These are phyloP conservation scores for Poa pratensis DNA, from an alignment of 176 grass and related monocot genomes.

Conservation along the genomic window DNA sequence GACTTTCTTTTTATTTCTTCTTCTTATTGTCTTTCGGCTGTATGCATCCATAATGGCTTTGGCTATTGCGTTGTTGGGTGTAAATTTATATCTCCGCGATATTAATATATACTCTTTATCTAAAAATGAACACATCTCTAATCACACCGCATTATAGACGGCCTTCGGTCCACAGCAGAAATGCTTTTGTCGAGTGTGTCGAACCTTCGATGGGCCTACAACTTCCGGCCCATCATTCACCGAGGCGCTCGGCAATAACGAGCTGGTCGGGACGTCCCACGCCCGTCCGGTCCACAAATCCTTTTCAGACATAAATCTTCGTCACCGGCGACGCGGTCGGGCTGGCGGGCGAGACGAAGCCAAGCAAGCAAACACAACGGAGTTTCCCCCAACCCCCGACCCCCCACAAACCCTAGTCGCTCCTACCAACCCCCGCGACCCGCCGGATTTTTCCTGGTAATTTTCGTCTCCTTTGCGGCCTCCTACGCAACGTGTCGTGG, in stretches of 20 bases:
- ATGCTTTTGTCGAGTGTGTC: too few species aligned
- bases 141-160: too few species aligned
- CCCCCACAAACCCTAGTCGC: slow-evolving; percentile 42
- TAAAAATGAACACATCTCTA: too few species aligned
- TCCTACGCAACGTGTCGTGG: not conserved
- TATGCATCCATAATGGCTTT: too few species aligned
- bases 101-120: too few species aligned
- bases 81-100: too few species aligned
- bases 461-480: not conserved
- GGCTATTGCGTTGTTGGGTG: too few species aligned
- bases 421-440: not conserved
- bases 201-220: not conserved
- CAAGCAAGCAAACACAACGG: not conserved
- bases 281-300: not conserved
- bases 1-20: too few species aligned
- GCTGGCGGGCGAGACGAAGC: slow-evolving; percentile 26
- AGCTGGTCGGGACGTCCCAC: not conserved
- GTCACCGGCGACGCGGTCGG: slow-evolving; percentile 37
- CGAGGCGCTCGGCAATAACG: not conserved
- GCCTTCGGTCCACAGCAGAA: too few species aligned
- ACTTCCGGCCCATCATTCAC: not conserved
- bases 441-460: slow-evolving; percentile 31
- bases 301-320: slow-evolving; percentile 6
- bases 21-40: too few species aligned
- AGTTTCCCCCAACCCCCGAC: not conserved